phyloP scores from a whole-genome alignment of 2,329 filamentous ascomycete species.

The Eutypella sp. region DNA sequence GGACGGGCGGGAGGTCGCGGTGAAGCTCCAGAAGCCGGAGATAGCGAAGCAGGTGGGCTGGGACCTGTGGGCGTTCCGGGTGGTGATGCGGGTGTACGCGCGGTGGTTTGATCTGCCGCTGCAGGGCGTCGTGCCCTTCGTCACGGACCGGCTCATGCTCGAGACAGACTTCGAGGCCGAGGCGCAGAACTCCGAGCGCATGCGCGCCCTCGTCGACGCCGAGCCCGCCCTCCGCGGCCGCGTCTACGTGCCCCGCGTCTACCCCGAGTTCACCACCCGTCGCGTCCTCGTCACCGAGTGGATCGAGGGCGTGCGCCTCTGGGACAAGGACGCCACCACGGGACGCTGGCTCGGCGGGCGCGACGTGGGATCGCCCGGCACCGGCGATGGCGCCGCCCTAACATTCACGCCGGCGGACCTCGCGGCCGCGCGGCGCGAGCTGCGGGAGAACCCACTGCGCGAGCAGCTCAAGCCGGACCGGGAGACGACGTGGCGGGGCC shows the following conservation, averaged over 20 bases:
- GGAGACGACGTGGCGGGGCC: slow-evolving; percentile 71
- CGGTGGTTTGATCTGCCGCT: slow-evolving; percentile 90
- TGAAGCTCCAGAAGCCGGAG: slow-evolving; percentile 96
- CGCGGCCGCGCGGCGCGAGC: slow-evolving; percentile 37
- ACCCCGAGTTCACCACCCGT: slow-evolving; percentile 74
- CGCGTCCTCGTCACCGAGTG: slow-evolving; percentile 93
- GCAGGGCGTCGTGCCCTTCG: slow-evolving; percentile 85
- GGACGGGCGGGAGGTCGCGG: slow-evolving; percentile 86
- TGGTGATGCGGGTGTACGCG: slow-evolving; percentile 77
- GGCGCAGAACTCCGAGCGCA: slow-evolving; percentile 78
- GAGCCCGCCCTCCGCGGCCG: slow-evolving; percentile 73
- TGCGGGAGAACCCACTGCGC: slow-evolving; percentile 47
- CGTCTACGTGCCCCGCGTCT: slow-evolving; percentile 85
- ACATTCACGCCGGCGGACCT: slow-evolving; percentile 41
- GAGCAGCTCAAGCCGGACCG: slow-evolving; percentile 75
- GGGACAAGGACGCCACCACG: slow-evolving; percentile 82
- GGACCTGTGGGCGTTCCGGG: slow-evolving; percentile 96
- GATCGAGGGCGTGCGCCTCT: slow-evolving; percentile 91
- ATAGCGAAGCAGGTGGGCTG: slow-evolving; percentile 86
- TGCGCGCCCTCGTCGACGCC: slow-evolving; percentile 69
- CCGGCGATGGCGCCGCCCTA: slow-evolving; percentile 62
- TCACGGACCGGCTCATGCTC: slow-evolving; percentile 82
- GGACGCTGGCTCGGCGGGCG: slow-evolving; percentile 73
- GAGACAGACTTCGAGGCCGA: slow-evolving; percentile 96
- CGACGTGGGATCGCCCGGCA: slow-evolving; percentile 72